These are phyloP conservation scores for Beta lomatogona DNA, from an alignment of 179 eudicot genomes.

Conservation along the genomic window DNA sequence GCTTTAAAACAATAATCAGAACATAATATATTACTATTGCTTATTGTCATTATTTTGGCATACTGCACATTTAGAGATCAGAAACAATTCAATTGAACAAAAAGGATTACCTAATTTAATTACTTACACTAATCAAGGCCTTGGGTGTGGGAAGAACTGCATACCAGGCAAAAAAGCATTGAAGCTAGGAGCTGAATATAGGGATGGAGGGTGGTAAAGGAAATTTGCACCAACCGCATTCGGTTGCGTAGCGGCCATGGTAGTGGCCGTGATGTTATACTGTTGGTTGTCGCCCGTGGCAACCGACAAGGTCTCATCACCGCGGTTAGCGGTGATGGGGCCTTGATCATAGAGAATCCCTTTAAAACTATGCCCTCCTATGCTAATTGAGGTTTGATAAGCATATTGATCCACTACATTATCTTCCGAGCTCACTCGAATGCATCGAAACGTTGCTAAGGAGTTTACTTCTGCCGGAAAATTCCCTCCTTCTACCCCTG, in stretches of 20 bases:
- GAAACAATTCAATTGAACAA: not conserved
- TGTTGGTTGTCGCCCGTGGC: slow-evolving; percentile 34
- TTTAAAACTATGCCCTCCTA: slow-evolving; percentile 74
- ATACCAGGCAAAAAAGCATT: slow-evolving; percentile 53
- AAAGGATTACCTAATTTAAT: slow-evolving; percentile 6
- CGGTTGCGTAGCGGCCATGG: slow-evolving; percentile 16
- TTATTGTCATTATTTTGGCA: not conserved
- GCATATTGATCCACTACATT: slow-evolving; percentile 71
- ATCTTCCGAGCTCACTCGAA: slow-evolving; percentile 61
- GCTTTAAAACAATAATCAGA: slow-evolving; percentile 19
- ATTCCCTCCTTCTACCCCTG: slow-evolving; percentile 42
- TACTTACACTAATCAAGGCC: slow-evolving; percentile 35
- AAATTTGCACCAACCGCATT: slow-evolving; percentile 30
- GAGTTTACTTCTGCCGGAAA: slow-evolving; percentile 61
- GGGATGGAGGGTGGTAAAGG: slow-evolving; percentile 30
- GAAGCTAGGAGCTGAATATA: slow-evolving; percentile 34
- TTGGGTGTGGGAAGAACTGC: slow-evolving; percentile 58
- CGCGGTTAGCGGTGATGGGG: slow-evolving; percentile 19
- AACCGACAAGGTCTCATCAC: slow-evolving; percentile 36
- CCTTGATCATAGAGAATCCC: slow-evolving; percentile 84
- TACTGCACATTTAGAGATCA: slow-evolving; percentile 4
- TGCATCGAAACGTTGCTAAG: slow-evolving; percentile 62
- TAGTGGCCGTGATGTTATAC: slow-evolving; percentile 11
- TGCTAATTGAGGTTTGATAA: slow-evolving; percentile 60
- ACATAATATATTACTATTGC: not conserved